phyloP scores from a whole-genome alignment of 768 basidiomycete species.

The Asterophora lycoperdoides region DNA sequence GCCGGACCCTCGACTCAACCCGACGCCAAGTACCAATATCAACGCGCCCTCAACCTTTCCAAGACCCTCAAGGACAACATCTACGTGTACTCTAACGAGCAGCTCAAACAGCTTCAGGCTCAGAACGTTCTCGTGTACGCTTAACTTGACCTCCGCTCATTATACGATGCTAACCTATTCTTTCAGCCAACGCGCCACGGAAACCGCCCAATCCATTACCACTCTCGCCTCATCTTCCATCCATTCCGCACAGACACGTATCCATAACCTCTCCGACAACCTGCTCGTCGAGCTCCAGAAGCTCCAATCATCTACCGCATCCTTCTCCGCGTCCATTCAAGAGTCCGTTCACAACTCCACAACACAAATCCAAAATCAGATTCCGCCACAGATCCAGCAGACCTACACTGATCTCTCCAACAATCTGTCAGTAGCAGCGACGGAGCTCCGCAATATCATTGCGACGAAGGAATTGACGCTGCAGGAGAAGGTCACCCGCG shows the following conservation, averaged over 20 bases:
- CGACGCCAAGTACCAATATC: constrained; percentile 70
- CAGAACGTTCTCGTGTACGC: constrained; percentile 65
- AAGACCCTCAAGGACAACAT: constrained; percentile 59
- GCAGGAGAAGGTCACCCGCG: constrained; percentile 56
- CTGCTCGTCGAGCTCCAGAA: constrained; percentile 67
- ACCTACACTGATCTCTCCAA: constrained; percentile 49
- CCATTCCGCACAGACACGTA: constrained; percentile 48
- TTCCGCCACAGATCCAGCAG: constrained; percentile 59
- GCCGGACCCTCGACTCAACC: constrained; percentile 42
- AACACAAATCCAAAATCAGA: constrained; percentile 36
- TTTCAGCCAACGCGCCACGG: constrained; percentile 61
- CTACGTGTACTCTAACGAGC: constrained; percentile 63
- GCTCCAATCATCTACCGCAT: constrained; percentile 54
- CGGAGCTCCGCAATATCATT: constrained; percentile 52
- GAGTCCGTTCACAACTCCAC: constrained; percentile 31
- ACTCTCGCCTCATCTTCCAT: constrained; percentile 55
- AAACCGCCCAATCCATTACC: constrained; percentile 62
- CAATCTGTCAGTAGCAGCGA: constrained; percentile 41
- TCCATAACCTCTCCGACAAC: constrained; percentile 57
- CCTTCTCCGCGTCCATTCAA: constrained; percentile 43
- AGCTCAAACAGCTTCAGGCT: constrained; percentile 63
- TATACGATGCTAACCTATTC: constrained; percentile 6
- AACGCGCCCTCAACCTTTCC: constrained; percentile 66
- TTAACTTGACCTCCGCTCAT: background rate
- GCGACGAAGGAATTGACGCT: constrained; percentile 51